Conservation (phyloP, 352 stramenopile species). For the Pythium myriotylum region DNA sequence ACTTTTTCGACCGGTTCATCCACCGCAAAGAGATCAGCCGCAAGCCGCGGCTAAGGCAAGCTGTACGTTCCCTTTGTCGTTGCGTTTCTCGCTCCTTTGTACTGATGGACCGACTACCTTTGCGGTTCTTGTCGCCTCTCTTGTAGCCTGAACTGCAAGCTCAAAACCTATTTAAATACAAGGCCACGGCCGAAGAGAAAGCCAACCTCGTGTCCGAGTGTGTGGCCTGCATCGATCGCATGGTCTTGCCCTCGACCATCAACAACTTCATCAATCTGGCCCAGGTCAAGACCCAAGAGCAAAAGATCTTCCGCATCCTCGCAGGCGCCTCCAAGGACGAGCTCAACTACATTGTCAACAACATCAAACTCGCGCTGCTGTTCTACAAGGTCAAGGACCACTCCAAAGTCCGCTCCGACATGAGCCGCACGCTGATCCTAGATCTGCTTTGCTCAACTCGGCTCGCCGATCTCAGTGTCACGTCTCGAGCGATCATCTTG, state of each 20-base stretch:
- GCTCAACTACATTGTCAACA: conserved; percentile 96
- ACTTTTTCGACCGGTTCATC: conserved; percentile 84
- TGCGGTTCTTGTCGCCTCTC: neutral
- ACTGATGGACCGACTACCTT: too few species aligned
- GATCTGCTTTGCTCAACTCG: conserved; percentile 94
- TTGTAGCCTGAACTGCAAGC: conserved; percentile 13
- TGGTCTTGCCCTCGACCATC: conserved; percentile 86
- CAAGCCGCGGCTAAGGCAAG: conserved; percentile 50
- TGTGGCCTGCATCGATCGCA: conserved; percentile 74
- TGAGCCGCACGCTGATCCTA: conserved; percentile 93
- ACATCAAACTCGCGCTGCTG: conserved; percentile 94
- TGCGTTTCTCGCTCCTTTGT: neutral
- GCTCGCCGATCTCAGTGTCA: conserved; percentile 92
- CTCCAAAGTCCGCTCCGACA: conserved; percentile 65
- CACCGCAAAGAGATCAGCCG: conserved; percentile 76
- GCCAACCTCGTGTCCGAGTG: conserved; percentile 73
- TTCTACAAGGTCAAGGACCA: conserved; percentile 99
- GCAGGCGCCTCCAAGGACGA: conserved; percentile 93
- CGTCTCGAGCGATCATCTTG: conserved; percentile 91
- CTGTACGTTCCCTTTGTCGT: conserved; percentile 23
- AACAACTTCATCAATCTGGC: conserved; percentile 89
- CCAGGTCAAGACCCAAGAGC: conserved; percentile 85
- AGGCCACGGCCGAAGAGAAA: conserved; percentile 81
- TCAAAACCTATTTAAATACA: conserved; percentile 84
- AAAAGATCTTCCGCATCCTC: conserved; percentile 96